Evolutionary conservation across 2,329 filamentous ascomycete genomes (phyloP), one percentile per base, ranked within the genome.

Genomic region (Fusarium domesticum): DNA sequence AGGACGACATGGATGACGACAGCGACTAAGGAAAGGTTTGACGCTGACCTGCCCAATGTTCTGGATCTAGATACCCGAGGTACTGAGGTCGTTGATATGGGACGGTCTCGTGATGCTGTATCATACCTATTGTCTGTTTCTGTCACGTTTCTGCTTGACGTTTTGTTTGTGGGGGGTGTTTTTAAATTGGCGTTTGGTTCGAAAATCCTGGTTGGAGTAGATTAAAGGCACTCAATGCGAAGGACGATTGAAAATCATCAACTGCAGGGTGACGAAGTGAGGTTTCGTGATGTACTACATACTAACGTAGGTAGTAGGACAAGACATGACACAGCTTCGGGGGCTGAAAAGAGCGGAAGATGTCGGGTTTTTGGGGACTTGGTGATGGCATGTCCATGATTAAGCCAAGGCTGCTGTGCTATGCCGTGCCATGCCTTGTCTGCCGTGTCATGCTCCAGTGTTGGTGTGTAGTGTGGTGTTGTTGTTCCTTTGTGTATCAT

Each of bases 1-100:
- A 76, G 60, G 76, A 71, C 48, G 70, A 72, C 59, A 70, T 70
- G 53, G 75, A 77, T 50, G 73, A 74, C 46, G 74, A 78, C 59
- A 78, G 74, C 57, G 75, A 78, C 42, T 78, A 67, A 65, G 54
- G 37, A 43, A 39, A 34, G 8, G 44, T 38, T 23, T 33, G 45
- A 46, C 41, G 42, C 25, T 38, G 39, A 44, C 37, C 19, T 31
- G 17, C 16, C 6, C 37, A 17, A 12, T 28, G n/a, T 16, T 31
- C 42, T 42, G 42, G 51, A 51, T 46, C 42, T 50, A 48, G 48
- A 54, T 51, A 55, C 45, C 48, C 52, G 37, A 53, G 50, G 49
- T 43, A 42, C 47, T 48, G 55, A 49, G 43, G 45, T 47, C 54
- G 53, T 52, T 51, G 53, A 54, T 54, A 56, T 54, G 50, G 49